Evolutionary conservation across 331 rosid species (phyloP), one percentile per base, ranked within the genome.

Genomic region (Dryas integrifolia): DNA sequence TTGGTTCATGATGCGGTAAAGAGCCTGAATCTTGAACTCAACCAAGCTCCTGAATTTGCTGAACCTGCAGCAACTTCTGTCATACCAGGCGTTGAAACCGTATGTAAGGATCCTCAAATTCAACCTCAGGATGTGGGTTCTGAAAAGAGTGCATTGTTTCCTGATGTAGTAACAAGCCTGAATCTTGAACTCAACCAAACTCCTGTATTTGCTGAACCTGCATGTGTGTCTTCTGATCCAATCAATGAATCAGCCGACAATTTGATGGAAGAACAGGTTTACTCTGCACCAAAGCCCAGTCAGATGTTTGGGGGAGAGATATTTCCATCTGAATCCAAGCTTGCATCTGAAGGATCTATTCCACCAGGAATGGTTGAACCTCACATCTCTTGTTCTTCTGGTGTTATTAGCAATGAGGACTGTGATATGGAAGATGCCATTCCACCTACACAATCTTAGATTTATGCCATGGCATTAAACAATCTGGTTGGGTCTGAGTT

Each of bases 161-260:
- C 58, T 68, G 56, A 66, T 11, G 84, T 58, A 60, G 57, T 75
- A 7, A 72, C 78, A 73, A 70, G 26, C 50, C 67, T 75, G 65
- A 72, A 77, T 61, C 40, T 81, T 11, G 84, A 79, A 75, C 73
- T 77, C 74, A 84, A 75, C 76, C 79, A 57, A 47, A 65, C 56
- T 70, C 80, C 82, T n/a, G 58, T 44, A 41, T 43, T 72, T 77
- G 72, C 78, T 62, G 83, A 81, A 55, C 80, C 83, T 21, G 65
- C 60, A 80, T 50, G 39, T 2, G 6, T 55, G 10, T 58, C 67
- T 43, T 79, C 77, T 26, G 69, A 77, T 65, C 79, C 58, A 26
- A 55, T 52, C 58, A 43, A 35, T 73, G 65, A 73, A 72, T 46
- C 78, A 49, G 67, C 72, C 38, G 65, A 84, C 13, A 7, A 21